These are phyloP conservation scores for Phycomyces nitens DNA, from an alignment of 192 early-diverging fungal genomes.

Conservation along the genomic window DNA sequence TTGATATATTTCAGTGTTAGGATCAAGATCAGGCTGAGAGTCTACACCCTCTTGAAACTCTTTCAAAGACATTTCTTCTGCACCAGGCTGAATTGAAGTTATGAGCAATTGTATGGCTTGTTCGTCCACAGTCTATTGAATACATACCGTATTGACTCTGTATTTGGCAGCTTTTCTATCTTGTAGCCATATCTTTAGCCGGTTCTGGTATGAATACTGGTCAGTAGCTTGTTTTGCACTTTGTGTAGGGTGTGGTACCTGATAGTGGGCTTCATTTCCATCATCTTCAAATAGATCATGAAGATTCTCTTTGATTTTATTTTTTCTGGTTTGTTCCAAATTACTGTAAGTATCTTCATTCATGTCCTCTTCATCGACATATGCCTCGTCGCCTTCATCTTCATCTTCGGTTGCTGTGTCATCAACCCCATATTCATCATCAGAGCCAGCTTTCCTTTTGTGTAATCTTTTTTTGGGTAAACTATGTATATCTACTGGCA, in stretches of 20 bases:
- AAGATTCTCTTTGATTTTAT: conserved; percentile 10
- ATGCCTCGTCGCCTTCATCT: neutral
- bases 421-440: neutral
- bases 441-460: neutral
- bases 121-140: neutral
- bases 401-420: neutral
- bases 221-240: neutral
- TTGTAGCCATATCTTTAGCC: conserved; percentile 45
- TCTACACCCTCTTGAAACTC: conserved; percentile 20
- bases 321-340: neutral
- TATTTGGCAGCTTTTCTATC: conserved; percentile 37
- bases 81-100: neutral
- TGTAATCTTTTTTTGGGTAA: neutral
- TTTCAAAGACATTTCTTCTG: conserved; percentile 11
- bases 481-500: neutral
- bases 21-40: conserved; percentile 33
- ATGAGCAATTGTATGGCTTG: neutral
- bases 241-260: conserved; percentile 24
- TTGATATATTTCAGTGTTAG: conserved; percentile 43
- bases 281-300: conserved; percentile 54
- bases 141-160: neutral
- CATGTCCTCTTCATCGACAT: conserved; percentile 10
- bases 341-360: conserved; percentile 15
- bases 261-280: conserved; percentile 55
- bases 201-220: conserved; percentile 13